phyloP scores from a whole-genome alignment of 192 early-diverging fungal species.

The Linnemannia zychae region DNA sequence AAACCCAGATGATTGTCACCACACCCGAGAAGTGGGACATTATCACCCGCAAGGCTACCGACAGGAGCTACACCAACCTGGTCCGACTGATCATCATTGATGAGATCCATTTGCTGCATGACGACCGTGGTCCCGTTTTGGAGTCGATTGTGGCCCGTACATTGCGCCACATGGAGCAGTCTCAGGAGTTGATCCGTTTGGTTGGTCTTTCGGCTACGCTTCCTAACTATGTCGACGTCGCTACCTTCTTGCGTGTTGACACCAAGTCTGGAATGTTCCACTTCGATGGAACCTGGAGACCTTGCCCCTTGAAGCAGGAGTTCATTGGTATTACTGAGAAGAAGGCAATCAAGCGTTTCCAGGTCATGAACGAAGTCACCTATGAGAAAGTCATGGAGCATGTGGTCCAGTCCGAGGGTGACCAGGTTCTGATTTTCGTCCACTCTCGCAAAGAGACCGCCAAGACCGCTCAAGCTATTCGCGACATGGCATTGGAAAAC shows the following conservation, averaged over 20 bases:
- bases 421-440: conserved; percentile 96
- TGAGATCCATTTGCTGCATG: conserved; percentile 97
- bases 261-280: conserved; percentile 86
- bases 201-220: conserved; percentile 95
- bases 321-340: conserved; percentile 98
- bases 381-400: conserved; percentile 96
- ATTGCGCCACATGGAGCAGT: conserved; percentile 89
- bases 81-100: conserved; percentile 96
- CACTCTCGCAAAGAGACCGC: conserved; percentile 99
- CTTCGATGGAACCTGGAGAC: conserved; percentile 94
- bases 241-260: conserved; percentile 92
- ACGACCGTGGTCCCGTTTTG: conserved; percentile 96
- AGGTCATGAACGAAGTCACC: conserved; percentile 97
- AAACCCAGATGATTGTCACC: conserved; percentile 97
- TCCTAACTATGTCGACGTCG: conserved; percentile 97
- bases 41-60: conserved; percentile 96
- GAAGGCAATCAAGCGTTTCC: conserved; percentile 92
- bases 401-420: conserved; percentile 73
- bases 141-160: conserved; percentile 94
- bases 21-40: conserved; percentile 99
- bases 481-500: conserved; percentile 94
- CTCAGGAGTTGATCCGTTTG: conserved; percentile 89
- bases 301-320: conserved; percentile 95
- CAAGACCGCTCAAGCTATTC: conserved; percentile 91
- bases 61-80: conserved; percentile 89